Evolutionary conservation across 805 yeast species (phyloP).

Genomic region (Kodamaea lidongshanica): DNA sequence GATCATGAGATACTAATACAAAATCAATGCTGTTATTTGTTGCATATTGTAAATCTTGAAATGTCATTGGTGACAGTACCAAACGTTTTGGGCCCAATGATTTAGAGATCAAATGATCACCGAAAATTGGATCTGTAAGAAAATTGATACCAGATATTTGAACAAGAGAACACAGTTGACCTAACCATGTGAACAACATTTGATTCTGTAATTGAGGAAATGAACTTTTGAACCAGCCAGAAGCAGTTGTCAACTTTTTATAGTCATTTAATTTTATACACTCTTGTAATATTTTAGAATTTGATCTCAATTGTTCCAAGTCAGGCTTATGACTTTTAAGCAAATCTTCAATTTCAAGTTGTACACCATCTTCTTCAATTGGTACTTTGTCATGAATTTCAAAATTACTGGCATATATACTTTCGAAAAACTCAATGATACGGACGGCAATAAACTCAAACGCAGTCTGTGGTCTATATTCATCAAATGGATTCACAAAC

Average conservation of each 20-base stretch:
- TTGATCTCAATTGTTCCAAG: conserved; percentile 36
- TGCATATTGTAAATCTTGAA: conserved; percentile 46
- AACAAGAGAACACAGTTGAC: conserved; percentile 79
- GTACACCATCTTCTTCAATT: conserved; percentile 41
- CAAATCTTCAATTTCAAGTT: conserved; percentile 40
- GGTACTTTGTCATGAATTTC: conserved; percentile 32
- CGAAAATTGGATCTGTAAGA: conserved; percentile 80
- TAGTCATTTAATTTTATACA: conserved; percentile 20
- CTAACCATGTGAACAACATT: conserved; percentile 80
- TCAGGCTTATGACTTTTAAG: conserved; percentile 61
- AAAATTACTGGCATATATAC: conserved; percentile 31
- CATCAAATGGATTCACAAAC: conserved; percentile 85
- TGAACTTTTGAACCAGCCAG: conserved; percentile 1
- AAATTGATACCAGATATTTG: conserved; percentile 69
- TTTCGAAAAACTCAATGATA: conserved; percentile 63
- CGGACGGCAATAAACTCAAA: conserved; percentile 79
- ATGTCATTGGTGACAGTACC: conserved; percentile 64
- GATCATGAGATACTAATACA: conserved; percentile 84
- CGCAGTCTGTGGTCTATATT: conserved; percentile 83
- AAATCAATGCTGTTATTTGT: conserved; percentile 57
- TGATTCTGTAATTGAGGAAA: conserved; percentile 25
- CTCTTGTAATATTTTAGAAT: conserved; percentile 23
- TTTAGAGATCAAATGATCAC: conserved; percentile 55
- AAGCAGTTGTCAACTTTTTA: conserved; percentile 9
- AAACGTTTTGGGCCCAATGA: conserved; percentile 78